Evolutionary conservation across 257 asterid species (phyloP).

Genomic region (Misopates orontium): DNA sequence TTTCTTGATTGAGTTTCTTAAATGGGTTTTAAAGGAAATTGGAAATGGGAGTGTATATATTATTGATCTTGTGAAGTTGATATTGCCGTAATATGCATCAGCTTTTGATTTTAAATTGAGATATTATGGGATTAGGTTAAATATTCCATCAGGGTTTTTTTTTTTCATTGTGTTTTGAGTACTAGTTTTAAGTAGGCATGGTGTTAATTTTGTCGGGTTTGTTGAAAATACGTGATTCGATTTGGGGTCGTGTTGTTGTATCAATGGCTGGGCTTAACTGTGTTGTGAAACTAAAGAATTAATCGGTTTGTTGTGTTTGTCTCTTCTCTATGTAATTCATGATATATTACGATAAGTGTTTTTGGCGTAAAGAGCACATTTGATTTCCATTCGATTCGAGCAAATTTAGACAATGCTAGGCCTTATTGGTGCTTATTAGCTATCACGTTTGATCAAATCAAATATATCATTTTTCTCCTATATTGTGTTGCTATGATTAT

Average conservation of each 20-base stretch:
- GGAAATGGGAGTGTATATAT: neutral
- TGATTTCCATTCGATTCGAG: too few species aligned
- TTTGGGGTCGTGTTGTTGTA: constrained; percentile 11
- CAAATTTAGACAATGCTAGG: too few species aligned
- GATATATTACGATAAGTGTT: neutral
- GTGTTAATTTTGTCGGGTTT: constrained; percentile 9
- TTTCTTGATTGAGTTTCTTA: neutral
- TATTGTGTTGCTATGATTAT: neutral
- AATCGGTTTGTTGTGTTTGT: neutral
- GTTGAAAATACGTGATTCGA: neutral
- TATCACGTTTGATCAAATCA: too few species aligned
- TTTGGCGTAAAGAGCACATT: too few species aligned
- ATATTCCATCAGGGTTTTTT: neutral
- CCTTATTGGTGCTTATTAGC: too few species aligned
- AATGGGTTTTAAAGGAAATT: constrained; percentile 11
- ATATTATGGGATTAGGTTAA: constrained; percentile 12
- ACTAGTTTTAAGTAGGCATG: neutral
- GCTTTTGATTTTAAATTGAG: too few species aligned
- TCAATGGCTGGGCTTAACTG: constrained; percentile 20
- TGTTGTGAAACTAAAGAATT: constrained; percentile 5
- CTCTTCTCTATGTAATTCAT: neutral
- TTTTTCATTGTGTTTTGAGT: too few species aligned
- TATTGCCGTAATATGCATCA: neutral
- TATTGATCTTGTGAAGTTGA: constrained; percentile 16
- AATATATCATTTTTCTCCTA: neutral